Evolutionary conservation across 2,329 filamentous ascomycete species (phyloP).

Genomic region (Botrytis medusae): DNA sequence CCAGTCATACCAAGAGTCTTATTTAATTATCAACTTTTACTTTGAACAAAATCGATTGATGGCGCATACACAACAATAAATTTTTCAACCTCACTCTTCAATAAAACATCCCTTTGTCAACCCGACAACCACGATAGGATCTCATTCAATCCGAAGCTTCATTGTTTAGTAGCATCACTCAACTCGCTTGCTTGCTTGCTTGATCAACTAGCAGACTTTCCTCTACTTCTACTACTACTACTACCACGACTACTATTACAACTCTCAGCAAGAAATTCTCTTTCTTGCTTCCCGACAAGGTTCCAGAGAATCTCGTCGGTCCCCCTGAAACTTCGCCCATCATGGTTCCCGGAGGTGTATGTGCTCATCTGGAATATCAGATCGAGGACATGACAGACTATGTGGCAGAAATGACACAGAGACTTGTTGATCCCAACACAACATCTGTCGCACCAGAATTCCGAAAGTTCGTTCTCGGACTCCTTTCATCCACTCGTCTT

Average conservation of each 20-base stretch:
- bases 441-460: constrained; percentile 62
- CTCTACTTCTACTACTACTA: no score
- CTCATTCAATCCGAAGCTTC: constrained; percentile 25
- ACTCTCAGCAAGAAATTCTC: constrained; percentile 32
- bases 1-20: constrained; percentile 22
- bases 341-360: constrained; percentile 59
- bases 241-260: neutral
- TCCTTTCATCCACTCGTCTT: constrained; percentile 69
- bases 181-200: constrained; percentile 16
- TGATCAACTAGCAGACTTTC: neutral
- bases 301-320: constrained; percentile 37
- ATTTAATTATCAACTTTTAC: constrained; percentile 18
- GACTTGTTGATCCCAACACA: constrained; percentile 62
- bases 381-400: constrained; percentile 78
- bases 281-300: constrained; percentile 39
- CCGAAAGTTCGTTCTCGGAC: constrained; percentile 71
- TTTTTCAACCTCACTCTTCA: constrained; percentile 31
- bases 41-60: constrained; percentile 29
- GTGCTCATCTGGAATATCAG: constrained; percentile 73
- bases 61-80: constrained; percentile 37
- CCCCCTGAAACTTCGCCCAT: constrained; percentile 31
- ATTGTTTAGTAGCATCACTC: constrained; percentile 16
- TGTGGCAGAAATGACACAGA: constrained; percentile 69
- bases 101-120: constrained; percentile 24
- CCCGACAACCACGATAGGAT: constrained; percentile 23